Conservation (phyloP, 2,329 filamentous ascomycete genomes). For the Colletotrichum spaethianum region DNA sequence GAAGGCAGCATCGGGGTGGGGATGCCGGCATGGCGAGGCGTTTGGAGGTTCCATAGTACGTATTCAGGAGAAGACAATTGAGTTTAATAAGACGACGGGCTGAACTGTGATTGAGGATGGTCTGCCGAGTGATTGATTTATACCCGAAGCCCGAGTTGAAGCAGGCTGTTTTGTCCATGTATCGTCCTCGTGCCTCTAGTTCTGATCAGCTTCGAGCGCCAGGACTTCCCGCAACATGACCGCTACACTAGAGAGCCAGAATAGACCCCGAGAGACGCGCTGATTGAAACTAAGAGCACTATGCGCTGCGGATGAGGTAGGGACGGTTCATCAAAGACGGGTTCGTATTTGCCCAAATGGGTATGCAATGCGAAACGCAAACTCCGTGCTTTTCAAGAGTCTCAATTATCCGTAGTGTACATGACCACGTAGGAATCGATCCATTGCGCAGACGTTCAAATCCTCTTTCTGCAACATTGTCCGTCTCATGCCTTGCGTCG, state of each 20-base stretch:
- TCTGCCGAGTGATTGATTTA: not conserved
- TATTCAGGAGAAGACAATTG: conserved; percentile 1
- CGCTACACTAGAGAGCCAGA: not conserved
- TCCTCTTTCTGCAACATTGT: not conserved
- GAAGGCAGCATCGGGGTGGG: conserved; percentile 6
- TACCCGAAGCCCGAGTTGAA: not conserved
- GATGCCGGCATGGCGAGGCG: conserved; percentile 28
- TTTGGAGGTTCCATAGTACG: conserved; percentile 9
- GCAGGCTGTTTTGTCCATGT: not conserved
- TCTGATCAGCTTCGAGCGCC: not conserved
- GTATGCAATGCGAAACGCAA: not conserved
- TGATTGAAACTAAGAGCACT: not conserved
- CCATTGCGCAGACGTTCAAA: not conserved
- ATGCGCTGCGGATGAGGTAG: no score
- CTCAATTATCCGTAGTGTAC: not conserved
- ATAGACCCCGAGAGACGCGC: not conserved
- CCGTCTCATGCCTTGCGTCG: conserved; percentile 59
- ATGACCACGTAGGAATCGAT: not conserved
- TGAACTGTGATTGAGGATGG: not conserved
- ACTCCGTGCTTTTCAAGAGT: not conserved
- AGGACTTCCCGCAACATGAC: not conserved
- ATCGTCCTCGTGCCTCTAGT: not conserved
- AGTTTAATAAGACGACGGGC: not conserved
- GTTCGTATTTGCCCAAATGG: not conserved
- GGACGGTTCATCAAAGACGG: not conserved